Base-by-base conservation (phyloP, 1,284 basidiomycete species). In the Austroboletus novae-zelandiae region DNA sequence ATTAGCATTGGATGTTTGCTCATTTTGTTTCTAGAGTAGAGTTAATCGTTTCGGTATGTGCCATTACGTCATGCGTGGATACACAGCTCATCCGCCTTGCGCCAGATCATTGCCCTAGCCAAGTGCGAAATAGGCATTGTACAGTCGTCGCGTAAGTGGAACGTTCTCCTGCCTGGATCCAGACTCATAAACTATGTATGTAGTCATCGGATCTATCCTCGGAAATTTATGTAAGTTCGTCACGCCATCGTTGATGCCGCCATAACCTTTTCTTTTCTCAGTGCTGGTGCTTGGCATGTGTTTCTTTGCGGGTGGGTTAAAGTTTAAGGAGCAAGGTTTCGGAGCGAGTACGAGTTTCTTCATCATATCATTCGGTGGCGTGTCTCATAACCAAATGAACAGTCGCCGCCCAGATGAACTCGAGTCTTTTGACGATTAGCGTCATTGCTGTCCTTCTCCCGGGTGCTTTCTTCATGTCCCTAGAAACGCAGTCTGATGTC, bases 71-170 rank as follows among this genome's bases (percentile, higher is more conserved):
- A 8, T 31, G 5, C 54, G 13, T 58, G 35, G 40, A n/a, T 40
- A 32, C 44, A 5, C 20, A 23, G 20, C 8, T 7, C 44, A 41
- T 53, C 23, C 47, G 54, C 15, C 53, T 47, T 61, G 42, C 59
- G 29, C 66, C 66, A 92, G 81, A 92, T 95, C 52, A 84, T 93
- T 42, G 91, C 91, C 0, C 74, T 95, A 17, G 67, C 76, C 7
- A 84, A 94, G 68, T 94, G 92, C 57, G 77, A 95, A 68, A 71
- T 96, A 23, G 75, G 76, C 40, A 80, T 96, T 47, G 92, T 95
- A 0, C 93, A 95, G 70, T 78, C 87, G 11, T 89, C 87, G 13
- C 73, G 87, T 88, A 71, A 77, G 91, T 57, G 9, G 31, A 47
- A 7, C 61, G 45, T 43, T 48, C 51, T 44, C 53, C 41, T 34